Conservation (phyloP, 2,329 filamentous ascomycete species). For the Escovopsis sp. region DNA sequence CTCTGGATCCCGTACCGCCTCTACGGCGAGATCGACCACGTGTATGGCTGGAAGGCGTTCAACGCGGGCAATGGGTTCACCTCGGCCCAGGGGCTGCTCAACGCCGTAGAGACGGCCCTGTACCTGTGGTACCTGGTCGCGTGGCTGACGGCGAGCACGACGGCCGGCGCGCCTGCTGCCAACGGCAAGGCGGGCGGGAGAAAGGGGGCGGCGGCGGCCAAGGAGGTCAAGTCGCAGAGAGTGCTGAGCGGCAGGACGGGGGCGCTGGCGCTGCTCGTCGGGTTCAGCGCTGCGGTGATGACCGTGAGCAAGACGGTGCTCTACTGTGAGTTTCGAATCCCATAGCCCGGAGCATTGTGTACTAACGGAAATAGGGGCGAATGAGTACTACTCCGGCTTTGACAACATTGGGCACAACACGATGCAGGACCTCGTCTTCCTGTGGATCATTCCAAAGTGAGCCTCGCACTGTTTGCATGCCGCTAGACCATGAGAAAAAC, state of each 20-base stretch:
- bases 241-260: slow-evolving; percentile 27
- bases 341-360: no score
- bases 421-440: slow-evolving; percentile 25
- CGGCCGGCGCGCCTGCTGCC: slow-evolving; percentile 5
- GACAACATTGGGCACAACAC: slow-evolving; percentile 44
- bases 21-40: slow-evolving; percentile 64
- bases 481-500: not conserved
- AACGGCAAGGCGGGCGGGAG: slow-evolving; percentile 17
- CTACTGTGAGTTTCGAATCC: slow-evolving; percentile 32
- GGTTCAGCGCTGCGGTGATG: slow-evolving; percentile 42
- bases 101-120: slow-evolving; percentile 50
- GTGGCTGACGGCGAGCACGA: slow-evolving; percentile 15
- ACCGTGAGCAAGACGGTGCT: slow-evolving; percentile 47
- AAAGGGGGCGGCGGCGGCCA: slow-evolving; percentile 7
- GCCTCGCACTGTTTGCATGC: slow-evolving; percentile 10
- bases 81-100: slow-evolving; percentile 55
- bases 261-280: slow-evolving; percentile 30
- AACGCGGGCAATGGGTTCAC: slow-evolving; percentile 59
- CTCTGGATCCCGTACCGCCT: slow-evolving; percentile 66
- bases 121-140: slow-evolving; percentile 43
- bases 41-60: slow-evolving; percentile 67
- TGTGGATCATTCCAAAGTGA: slow-evolving; percentile 47
- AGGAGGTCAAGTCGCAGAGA: slow-evolving; percentile 10
- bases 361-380: slow-evolving; percentile 27
- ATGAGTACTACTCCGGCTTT: slow-evolving; percentile 41